Percentiles rank a stretch among this genome's conserved stretches.
These are phyloP conservation scores for Talaromyces marneffei DNA, from an alignment of 2,329 filamentous ascomycete genomes.

Conservation along the genomic window DNA sequence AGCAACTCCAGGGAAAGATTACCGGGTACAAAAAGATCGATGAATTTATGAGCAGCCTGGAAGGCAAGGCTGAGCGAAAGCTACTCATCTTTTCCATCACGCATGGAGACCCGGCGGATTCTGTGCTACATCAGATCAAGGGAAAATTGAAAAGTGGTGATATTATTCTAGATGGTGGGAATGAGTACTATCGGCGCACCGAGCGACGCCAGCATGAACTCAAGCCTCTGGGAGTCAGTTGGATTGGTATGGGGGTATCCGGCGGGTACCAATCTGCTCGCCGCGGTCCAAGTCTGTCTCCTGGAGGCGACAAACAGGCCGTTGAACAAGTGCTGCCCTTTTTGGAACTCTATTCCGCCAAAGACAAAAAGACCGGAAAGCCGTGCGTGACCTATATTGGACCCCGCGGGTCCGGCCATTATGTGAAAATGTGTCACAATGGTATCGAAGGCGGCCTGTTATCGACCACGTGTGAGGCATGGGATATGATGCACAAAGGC, in stretches of 20 bases:
- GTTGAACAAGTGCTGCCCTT: constrained; percentile 57
- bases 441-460: constrained; percentile 70
- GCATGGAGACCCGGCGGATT: constrained; percentile 35
- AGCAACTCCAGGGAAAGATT: constrained; percentile 27
- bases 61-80: constrained; percentile 27
- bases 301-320: constrained; percentile 54
- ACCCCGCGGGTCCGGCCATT: constrained; percentile 60
- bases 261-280: constrained; percentile 65
- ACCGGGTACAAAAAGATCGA: constrained; percentile 31
- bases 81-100: constrained; percentile 39
- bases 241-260: constrained; percentile 63
- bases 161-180: constrained; percentile 63
- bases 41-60: constrained; percentile 32
- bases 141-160: constrained; percentile 54
- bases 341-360: constrained; percentile 56
- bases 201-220: constrained; percentile 57
- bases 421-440: constrained; percentile 72
- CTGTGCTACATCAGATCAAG: constrained; percentile 36
- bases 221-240: constrained; percentile 53
- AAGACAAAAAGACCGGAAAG: constrained; percentile 50
- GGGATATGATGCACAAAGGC: constrained; percentile 56
- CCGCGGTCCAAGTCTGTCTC: constrained; percentile 61
- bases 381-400: constrained; percentile 59
- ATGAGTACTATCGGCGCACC: constrained; percentile 61
- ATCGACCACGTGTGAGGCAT: constrained; percentile 58